Evolutionary conservation across 1,284 basidiomycete genomes (phyloP), one percentile per base, ranked within the genome.

Genomic region (Cryptococcus sp.): DNA sequence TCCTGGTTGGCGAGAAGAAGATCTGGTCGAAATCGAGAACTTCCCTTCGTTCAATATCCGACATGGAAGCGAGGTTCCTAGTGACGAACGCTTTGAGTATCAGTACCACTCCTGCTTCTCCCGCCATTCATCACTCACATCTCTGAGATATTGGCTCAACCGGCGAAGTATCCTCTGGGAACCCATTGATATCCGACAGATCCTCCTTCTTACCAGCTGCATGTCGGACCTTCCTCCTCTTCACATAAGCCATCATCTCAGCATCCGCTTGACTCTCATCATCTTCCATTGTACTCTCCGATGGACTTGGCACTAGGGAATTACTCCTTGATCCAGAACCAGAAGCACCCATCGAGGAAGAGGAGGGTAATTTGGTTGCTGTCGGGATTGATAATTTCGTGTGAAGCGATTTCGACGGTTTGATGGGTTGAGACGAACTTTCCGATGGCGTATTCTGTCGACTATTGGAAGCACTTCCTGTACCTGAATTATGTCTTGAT

Each of bases 241-340:
- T 83, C 58, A 98, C 91, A 74, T 97, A 98, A 58, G 89, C 86
- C 67, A 89, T 79, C 95, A 99, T 98, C 79, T 99, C 96, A 60
- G 93, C 90, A 69, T 99, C 96, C 23, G 90, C 96, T 11, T 87
- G 77, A 1, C 87, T 58, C 75, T 98, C 93, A 63, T 98, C 96
- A 60, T 98, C 95, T 61, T 94, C 90, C 7, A 87, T 80, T 2
- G 15, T 86, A 83, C 23, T 67, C 41, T 77, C 76, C 10, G 74
- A 65, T 13, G 77, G 73, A n/a, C 76, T 78, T 4, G 69, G 63
- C 76, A 70, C 56, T 15, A 70, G 53, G 1, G 69, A 68, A 3
- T 58, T 47, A 23, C 68, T 67, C 2, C 72, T 57, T 45, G 58
- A 55, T 36, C 59, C 57, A 8, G 58, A 38, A 15, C 62, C 60